Base-by-base conservation (phyloP, 345 rosid species). In the Ceriops tagal region DNA sequence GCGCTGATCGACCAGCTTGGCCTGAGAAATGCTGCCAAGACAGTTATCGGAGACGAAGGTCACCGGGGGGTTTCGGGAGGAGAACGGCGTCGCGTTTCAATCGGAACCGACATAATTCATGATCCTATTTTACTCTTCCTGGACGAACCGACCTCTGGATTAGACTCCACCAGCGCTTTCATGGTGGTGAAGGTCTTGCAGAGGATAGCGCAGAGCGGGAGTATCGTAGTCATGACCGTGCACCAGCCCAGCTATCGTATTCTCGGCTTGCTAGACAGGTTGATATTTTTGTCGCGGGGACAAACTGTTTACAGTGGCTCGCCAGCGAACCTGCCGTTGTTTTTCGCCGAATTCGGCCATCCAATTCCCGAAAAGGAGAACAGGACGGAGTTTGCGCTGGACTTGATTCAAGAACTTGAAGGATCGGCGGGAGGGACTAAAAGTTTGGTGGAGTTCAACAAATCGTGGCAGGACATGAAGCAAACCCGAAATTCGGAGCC, bases 131-230 rank as follows among this genome's bases (percentile, higher is more conserved):
- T 93, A 11, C 85, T 93, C 21, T 88, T 93, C 72, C 89, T 93
- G 11, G 98, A 93, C 28, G 98, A 93, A 64, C 98, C 97, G 3
- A 93, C 98, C 46, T 93, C 98, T 0, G 98, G 98, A 2, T 80
- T 93, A 52, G 98, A 93, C 70, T 93, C 98, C 4, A 91, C 98
- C 4, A 91, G 96, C 35, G 98, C 98, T 3, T 91, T 76, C 78
- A 89, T 88, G 97, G 98, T 93, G 53, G 97, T 95, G n/a, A 95
- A 92, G 56, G 99, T 95, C 0, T 68, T 95, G 68, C 95, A 95
- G 69, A 81, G 93, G 43, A 95, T 95, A 10, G 99, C 98, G 5
- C 92, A 88, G 78, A 88, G 92, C 52, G 99, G 99, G 10, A 95
- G 99, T 70, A 85, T 92, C 27, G 99, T 95, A 2, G 77, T 92